Evolutionary conservation across 176 grass and related monocot genomes (phyloP).

Genomic region (Carex myosuroides): DNA sequence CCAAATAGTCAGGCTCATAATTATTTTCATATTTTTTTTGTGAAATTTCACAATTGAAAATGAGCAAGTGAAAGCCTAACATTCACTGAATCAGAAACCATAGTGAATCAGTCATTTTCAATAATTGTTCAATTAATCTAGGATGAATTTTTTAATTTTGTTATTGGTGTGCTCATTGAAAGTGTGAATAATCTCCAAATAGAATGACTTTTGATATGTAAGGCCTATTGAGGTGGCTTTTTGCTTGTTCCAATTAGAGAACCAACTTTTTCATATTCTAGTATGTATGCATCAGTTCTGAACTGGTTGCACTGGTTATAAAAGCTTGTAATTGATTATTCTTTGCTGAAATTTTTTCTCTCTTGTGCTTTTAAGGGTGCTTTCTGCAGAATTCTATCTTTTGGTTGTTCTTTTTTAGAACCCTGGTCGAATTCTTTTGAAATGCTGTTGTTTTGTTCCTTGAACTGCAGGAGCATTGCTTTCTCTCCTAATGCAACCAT

Average conservation of each 20-base stretch:
- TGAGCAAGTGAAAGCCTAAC: neutral
- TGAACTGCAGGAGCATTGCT: slow-evolving; percentile 49
- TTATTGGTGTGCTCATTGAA: neutral
- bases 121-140: neutral
- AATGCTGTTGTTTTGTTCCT: neutral
- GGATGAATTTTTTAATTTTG: neutral
- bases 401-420: neutral
- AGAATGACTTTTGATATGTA: neutral
- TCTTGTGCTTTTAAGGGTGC: neutral
- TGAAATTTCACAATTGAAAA: neutral
- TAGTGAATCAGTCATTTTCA: neutral
- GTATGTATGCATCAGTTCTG: neutral
- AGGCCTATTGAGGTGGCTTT: neutral
- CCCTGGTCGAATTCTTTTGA: neutral
- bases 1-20: neutral
- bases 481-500: slow-evolving; percentile 59
- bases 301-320: neutral
- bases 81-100: neutral
- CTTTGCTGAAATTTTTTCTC: neutral
- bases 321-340: neutral
- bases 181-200: neutral
- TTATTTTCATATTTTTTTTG: neutral
- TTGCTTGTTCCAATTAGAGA: neutral
- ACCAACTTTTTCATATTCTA: neutral
- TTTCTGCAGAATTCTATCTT: neutral